Base-by-base conservation (phyloP, 2,329 filamentous ascomycete genomes). In the Aulographum hederae region DNA sequence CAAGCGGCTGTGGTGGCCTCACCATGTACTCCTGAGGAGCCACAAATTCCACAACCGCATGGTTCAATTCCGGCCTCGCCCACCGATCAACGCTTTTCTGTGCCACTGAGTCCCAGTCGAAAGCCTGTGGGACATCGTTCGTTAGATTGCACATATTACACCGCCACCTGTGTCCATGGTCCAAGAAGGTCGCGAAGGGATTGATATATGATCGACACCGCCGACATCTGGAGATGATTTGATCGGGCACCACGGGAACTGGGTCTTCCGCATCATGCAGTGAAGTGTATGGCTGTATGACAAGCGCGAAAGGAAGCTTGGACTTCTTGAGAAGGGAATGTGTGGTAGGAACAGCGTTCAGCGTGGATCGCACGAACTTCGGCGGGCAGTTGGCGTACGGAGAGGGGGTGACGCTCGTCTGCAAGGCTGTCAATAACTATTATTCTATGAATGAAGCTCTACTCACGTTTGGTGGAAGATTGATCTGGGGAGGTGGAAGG, bases 11-110 rank as follows among this genome's bases (percentile, higher is more conserved):
- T 28, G 89, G 89, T 34, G 89, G 85, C 38, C 89, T 78, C 21
- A 98, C 89, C 89, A 98, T 98, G 58, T 98, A 98, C 57, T 98
- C 89, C 55, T 98, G 89, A 2, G 89, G 89, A 10, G 89, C 89
- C 42, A 98, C 80, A 49, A 94, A 98, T 50, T 98, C 89, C 37
- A 93, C 85, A 21, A 95, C 84, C n/a, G 84, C 70, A 50, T 94
- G 78, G 58, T 98, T 98, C 38, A 98, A 65, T 52, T 98, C 89
- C 25, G 82, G 69, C 44, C 89, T 69, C 52, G 91, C 76, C 78
- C 89, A 92, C 48, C 89, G 67, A 52, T 98, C 86, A 31, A 91
- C 76, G 32, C 73, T 78, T 61, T 92, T 85, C 56, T 95, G 86
- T 33, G 84, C 67, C 28, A 81, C 77, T 20, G 82, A 76, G 56